These are phyloP conservation scores for Physaria fendleri DNA, from an alignment of 345 rosid species.

Conservation along the genomic window DNA sequence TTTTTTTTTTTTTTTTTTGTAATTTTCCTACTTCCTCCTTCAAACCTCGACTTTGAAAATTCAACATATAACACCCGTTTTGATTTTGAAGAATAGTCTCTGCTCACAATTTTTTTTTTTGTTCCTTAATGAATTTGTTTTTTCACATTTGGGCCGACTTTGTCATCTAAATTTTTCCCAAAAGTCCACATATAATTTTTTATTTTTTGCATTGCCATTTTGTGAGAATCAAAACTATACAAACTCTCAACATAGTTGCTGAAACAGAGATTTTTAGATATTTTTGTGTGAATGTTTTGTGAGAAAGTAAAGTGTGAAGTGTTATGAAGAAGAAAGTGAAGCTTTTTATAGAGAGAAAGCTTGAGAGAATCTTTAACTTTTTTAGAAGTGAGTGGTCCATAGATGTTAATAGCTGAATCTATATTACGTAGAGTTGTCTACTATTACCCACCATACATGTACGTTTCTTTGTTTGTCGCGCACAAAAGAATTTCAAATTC, in stretches of 20 bases:
- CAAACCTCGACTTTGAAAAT: too few species aligned
- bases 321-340: conserved; percentile 21
- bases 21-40: too few species aligned
- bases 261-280: conserved; percentile 14
- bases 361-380: conserved; percentile 26
- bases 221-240: too few species aligned
- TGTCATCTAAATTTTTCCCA: too few species aligned
- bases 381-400: conserved; percentile 25
- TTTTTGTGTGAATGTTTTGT: background rate
- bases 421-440: conserved; percentile 20
- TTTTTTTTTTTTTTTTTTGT: too few species aligned
- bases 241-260: conserved; percentile 21
- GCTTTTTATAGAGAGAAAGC: conserved; percentile 18
- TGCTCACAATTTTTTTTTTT: too few species aligned
- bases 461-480: conserved; percentile 12
- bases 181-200: too few species aligned
- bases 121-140: too few species aligned
- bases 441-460: conserved; percentile 25
- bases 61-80: too few species aligned
- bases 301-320: conserved; percentile 24
- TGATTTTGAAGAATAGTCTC: too few species aligned
- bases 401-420: conserved; percentile 19
- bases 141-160: too few species aligned
- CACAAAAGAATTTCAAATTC: background rate
- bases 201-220: too few species aligned